These are phyloP conservation scores for Plectosphaerella sp. DNA, from an alignment of 2,329 filamentous ascomycete species.

Conservation along the genomic window DNA sequence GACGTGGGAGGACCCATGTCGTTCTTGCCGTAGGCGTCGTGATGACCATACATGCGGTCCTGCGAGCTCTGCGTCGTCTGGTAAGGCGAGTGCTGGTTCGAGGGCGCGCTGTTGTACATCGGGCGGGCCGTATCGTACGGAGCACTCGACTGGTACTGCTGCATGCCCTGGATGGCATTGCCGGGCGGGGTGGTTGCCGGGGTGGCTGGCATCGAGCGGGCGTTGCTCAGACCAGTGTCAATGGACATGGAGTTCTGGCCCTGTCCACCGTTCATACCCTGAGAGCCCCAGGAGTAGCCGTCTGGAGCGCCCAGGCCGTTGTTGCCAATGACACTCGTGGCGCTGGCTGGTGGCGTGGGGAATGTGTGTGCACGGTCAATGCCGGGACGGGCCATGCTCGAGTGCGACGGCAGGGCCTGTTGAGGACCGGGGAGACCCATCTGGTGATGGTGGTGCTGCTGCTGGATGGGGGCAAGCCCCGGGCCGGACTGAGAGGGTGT, in stretches of 20 bases:
- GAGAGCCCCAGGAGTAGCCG: slow-evolving; percentile 72
- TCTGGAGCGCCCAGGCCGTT: slow-evolving; percentile 69
- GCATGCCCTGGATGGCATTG: slow-evolving; percentile 70
- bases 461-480: slow-evolving; percentile 63
- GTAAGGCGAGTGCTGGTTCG: slow-evolving; percentile 68
- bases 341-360: slow-evolving; percentile 87
- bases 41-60: slow-evolving; percentile 65
- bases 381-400: slow-evolving; percentile 67
- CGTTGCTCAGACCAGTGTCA: slow-evolving; percentile 72
- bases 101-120: slow-evolving; percentile 66
- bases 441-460: slow-evolving; percentile 54
- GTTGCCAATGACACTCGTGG: slow-evolving; percentile 72
- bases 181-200: slow-evolving; percentile 87
- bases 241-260: slow-evolving; percentile 71
- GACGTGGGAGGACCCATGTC: slow-evolving; percentile 82
- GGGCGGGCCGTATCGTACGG: slow-evolving; percentile 73
- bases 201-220: slow-evolving; percentile 85
- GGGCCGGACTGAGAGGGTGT: slow-evolving; percentile 45
- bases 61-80: slow-evolving; percentile 57
- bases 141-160: slow-evolving; percentile 66
- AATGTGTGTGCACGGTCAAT: slow-evolving; percentile 88
- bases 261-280: slow-evolving; percentile 57
- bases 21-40: slow-evolving; percentile 68
- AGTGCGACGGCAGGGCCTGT: slow-evolving; percentile 58
- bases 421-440: slow-evolving; percentile 56